Evolutionary conservation across 2,329 filamentous ascomycete species (phyloP), one percentile per base, ranked within the genome.

Genomic region (Aspergillus luchuensis): DNA sequence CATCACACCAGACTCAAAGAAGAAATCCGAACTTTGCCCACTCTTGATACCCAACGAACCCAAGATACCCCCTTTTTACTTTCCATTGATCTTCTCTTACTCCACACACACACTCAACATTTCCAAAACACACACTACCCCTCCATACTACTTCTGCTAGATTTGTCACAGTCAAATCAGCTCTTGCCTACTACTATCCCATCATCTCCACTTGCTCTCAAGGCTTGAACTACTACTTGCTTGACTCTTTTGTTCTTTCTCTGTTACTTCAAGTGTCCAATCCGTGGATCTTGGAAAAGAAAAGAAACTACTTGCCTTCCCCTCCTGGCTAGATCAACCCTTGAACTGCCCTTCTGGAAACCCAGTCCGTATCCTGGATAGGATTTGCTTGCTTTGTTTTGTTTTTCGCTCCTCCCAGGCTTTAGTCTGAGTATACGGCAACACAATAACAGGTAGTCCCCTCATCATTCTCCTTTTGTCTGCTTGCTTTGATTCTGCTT

Each of bases 391-490:
- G 70, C 57, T 59, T 66, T 67, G 54, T 63, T 69, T 66, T 67
- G 65, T 66, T 69, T 76, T 62, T 69, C 68, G 47, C 47, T 62
- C 70, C 53, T 63, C 64, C 65, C 64, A 65, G 64, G 64, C 64
- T 61, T 64, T 55, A 39, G 67, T 67, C 62, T 67, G 68, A 66
- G 63, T 67, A 63, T 64, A 50, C 56, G 51, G 63, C 67, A 65
- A 70, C 69, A 71, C 33, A 59, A 71, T 69, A 73, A 71, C 74
- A 79, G 77, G 77, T 79, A 79, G 77, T 72, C 67, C 72, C 75
- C 75, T 69, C 70, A 65, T 69, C 75, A 73, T 69, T 71, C 60
- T 59, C 55, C 52, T 63, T 45, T 59, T 64, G 56, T 65, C 65
- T 66, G 65, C 62, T 64, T 63, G 64, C 63, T 65, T 49, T 66